Evolutionary conservation across 192 early-diverging fungal genomes (phyloP).

Genomic region (Umbelopsis isabellina): DNA sequence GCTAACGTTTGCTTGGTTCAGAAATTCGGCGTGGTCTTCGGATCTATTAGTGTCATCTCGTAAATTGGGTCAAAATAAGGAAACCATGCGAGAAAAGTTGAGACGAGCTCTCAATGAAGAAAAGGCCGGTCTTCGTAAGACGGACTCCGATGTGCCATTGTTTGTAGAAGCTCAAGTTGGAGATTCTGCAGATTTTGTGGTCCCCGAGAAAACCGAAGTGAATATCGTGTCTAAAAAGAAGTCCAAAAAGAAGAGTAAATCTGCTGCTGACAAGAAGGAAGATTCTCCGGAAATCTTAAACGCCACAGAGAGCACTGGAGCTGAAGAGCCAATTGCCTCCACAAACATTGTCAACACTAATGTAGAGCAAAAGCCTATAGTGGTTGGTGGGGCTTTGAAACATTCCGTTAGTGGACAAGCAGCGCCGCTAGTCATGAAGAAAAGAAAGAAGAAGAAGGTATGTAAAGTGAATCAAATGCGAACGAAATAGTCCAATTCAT

Average conservation of each 20-base stretch:
- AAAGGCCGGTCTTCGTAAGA: constrained; percentile 61
- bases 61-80: constrained; percentile 61
- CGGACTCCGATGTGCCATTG: constrained; percentile 61
- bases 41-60: constrained; percentile 71
- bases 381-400: constrained; percentile 54
- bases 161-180: constrained; percentile 56
- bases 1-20: constrained; percentile 29
- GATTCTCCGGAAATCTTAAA: constrained; percentile 15
- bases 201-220: constrained; percentile 32
- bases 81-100: constrained; percentile 70
- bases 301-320: neutral
- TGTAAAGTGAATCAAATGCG: neutral
- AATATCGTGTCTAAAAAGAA: constrained; percentile 24
- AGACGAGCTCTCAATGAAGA: constrained; percentile 67
- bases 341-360: constrained; percentile 21
- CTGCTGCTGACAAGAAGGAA: constrained; percentile 4
- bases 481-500: neutral
- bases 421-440: constrained; percentile 44
- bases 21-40: constrained; percentile 69
- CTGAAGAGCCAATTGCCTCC: neutral
- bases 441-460: constrained; percentile 57
- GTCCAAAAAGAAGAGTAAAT: constrained; percentile 7
- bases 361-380: constrained; percentile 21
- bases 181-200: constrained; percentile 35
- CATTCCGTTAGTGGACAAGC: constrained; percentile 42